Evolutionary conservation across 176 grass and related monocot genomes (phyloP).

Genomic region (Oryza meyeriana): DNA sequence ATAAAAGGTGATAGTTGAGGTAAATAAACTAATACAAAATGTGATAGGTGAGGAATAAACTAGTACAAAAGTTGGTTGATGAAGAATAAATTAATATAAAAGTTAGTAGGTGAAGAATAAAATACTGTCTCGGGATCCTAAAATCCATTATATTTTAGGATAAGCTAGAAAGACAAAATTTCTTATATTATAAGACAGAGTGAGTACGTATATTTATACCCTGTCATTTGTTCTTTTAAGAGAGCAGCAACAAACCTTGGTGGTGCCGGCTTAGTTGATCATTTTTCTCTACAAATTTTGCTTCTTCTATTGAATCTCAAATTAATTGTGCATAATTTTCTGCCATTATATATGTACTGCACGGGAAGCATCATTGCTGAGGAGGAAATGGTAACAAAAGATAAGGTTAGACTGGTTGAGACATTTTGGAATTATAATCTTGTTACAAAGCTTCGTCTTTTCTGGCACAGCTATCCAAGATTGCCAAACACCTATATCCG

Average conservation of each 20-base stretch:
- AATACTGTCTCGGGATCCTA: too few species aligned
- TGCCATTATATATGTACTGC: not conserved
- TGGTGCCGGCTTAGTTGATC: not conserved
- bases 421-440: not conserved
- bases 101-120: too few species aligned
- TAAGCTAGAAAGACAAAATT: too few species aligned
- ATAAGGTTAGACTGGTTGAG: not conserved
- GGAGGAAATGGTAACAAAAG: too few species aligned
- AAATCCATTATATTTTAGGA: too few species aligned
- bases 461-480: not conserved
- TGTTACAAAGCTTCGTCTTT: not conserved
- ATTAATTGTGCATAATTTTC: not conserved
- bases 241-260: not conserved
- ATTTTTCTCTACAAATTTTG: not conserved
- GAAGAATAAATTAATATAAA: too few species aligned
- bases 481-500: not conserved
- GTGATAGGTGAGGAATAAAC: too few species aligned
- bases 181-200: too few species aligned
- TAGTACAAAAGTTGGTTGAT: too few species aligned
- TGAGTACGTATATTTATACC: not conserved
- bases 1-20: too few species aligned
- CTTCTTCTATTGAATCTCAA: not conserved
- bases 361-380: not conserved
- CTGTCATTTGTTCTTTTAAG: not conserved
- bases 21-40: too few species aligned